phyloP scores from a whole-genome alignment of 768 basidiomycete species.

The Pleurotus salmoneostramineus region DNA sequence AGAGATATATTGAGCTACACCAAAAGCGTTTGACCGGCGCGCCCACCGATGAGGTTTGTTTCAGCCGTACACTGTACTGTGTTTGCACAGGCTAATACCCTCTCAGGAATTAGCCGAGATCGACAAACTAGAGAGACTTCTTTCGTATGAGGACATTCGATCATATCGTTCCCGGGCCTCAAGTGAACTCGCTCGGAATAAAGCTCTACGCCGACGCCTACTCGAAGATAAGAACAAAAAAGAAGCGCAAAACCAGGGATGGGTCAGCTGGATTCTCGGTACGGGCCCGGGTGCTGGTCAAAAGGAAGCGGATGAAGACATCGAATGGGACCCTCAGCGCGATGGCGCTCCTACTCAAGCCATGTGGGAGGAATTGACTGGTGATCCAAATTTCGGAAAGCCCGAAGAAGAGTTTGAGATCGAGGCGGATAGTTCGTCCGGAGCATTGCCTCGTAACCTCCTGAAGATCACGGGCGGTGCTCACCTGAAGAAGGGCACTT shows the following conservation, averaged over 20 bases:
- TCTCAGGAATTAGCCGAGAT: constrained; percentile 50
- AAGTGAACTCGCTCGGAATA: constrained; percentile 83
- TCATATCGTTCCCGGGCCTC: constrained; percentile 96
- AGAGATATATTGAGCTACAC: constrained; percentile 80
- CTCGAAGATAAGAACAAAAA: constrained; percentile 58
- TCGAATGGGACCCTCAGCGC: constrained; percentile 2
- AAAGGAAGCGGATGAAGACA: constrained; percentile 3
- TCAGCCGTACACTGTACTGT: background rate
- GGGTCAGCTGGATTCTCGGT: constrained; percentile 77
- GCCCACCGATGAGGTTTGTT: constrained; percentile 15
- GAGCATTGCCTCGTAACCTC: constrained; percentile 75
- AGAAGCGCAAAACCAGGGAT: constrained; percentile 49
- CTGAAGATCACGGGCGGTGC: constrained; percentile 73
- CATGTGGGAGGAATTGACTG: constrained; percentile 25
- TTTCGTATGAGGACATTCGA: constrained; percentile 92
- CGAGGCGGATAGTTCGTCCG: constrained; percentile 60
- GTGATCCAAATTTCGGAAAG: constrained; percentile 57
- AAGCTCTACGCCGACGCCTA: constrained; percentile 62
- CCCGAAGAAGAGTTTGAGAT: constrained; percentile 90
- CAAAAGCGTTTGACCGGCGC: constrained; percentile 69
- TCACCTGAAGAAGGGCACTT: constrained; percentile 83
- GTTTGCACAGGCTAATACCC: background rate
- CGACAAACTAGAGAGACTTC: constrained; percentile 70
- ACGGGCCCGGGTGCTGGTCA: constrained; percentile 38
- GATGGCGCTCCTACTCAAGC: constrained; percentile 7